Base-by-base conservation (phyloP, 352 stramenopile genomes). In the Pythium sukuiense region DNA sequence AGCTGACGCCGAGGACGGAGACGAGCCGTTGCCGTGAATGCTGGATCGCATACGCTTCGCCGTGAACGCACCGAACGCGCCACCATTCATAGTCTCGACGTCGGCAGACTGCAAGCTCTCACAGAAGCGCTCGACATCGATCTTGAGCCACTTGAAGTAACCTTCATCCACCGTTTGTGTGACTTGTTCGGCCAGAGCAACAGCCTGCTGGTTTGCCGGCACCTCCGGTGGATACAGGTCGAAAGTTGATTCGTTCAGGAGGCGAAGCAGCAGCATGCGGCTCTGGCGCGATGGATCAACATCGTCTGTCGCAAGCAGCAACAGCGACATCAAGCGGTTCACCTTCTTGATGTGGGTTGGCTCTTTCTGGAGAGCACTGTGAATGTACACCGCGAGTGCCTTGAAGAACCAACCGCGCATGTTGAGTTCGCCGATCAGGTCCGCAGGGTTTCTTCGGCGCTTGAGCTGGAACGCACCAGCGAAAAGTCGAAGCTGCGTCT, bases 381-480 rank as follows among this genome's bases (percentile, higher is more conserved):
- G 85, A n/a, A 95, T 69, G 39, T 92, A 90, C 55, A 95, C 80
- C 5, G 87, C 79, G 1, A 93, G 69, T 3, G 76, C 81, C 65
- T 95, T 92, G 61, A 92, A 89, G 48, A 93, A 90, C 87, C 87
- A 95, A 9, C 83, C 85, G 18, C 84, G 84, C 81, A 92, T 90
- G 56, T 90, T 87, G 11, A 95, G 61, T 37, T 88, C 77, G 13
- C 61, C 57, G 16, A 69, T 68, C 18, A 61, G 11, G 3, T 69
- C 61, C 0, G 56, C 18, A 1, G n/a, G 49, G 24, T 61, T 56
- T 12, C 57, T 33, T 26, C 67, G 67, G 52, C 57, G 55, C 67
- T 63, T 65, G 0, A 73, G 55, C 3, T 73, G 55, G 56, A 53
- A 73, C 1, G 52, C 55, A 1, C 48, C 26, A 0, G 53, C 59